A percentile compares a stretch with the other conserved stretches of the same genome.
These are phyloP conservation scores for Rhizophora mangle DNA, from an alignment of 345 rosid genomes.

Conservation along the genomic window DNA sequence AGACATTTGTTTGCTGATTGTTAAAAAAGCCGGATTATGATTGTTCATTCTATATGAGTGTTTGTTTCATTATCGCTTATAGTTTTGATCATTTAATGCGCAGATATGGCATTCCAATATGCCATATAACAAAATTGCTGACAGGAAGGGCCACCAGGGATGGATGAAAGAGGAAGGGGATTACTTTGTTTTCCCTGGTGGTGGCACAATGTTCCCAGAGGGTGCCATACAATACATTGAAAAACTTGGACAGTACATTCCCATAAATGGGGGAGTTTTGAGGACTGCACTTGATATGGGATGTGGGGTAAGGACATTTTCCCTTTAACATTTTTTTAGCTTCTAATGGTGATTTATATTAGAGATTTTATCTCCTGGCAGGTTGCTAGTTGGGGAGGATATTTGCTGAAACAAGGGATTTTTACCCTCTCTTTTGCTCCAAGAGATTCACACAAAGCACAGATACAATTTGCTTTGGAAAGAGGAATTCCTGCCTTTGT, in stretches of 20 bases:
- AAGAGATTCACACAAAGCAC: conserved; percentile 95
- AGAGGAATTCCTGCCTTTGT: conserved; percentile 98
- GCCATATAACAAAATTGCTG: conserved; percentile 96
- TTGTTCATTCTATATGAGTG: neutral
- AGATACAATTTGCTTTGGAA: conserved; percentile 93
- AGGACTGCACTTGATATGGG: conserved; percentile 99
- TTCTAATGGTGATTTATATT: neutral
- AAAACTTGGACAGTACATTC: conserved; percentile 81
- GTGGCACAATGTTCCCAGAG: conserved; percentile 97
- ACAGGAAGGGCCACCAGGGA: conserved; percentile 98
- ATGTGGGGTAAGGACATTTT: conserved; percentile 71
- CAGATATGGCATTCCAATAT: conserved; percentile 97
- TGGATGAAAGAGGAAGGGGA: conserved; percentile 95
- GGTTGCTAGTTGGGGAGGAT: conserved; percentile 99
- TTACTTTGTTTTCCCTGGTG: conserved; percentile 89
- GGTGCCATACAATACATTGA: conserved; percentile 86
- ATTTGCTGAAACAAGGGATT: conserved; percentile 66
- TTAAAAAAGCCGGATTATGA: neutral
- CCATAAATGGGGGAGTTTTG: conserved; percentile 58
- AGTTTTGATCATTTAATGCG: conserved; percentile 9
- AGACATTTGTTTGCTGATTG: too few species aligned
- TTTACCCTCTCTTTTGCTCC: conserved; percentile 87
- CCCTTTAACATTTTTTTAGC: conserved; percentile 1
- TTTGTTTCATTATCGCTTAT: neutral
- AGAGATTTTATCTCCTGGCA: conserved; percentile 20